Base-by-base conservation (phyloP, 2,329 filamentous ascomycete species). In the Xylariomycetidae sp. region DNA sequence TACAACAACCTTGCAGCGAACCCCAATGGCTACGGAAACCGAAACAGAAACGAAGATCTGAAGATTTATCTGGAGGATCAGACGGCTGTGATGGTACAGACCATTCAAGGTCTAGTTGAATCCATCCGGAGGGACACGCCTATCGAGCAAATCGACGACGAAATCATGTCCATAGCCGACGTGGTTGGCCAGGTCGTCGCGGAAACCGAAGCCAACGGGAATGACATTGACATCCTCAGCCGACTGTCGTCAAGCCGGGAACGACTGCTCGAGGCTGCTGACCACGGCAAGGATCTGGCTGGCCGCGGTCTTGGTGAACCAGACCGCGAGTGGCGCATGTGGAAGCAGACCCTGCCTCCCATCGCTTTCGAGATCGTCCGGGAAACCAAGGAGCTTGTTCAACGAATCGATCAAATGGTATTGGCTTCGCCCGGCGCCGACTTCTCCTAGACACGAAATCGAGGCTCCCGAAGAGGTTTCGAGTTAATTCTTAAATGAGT, bases 311-410 rank as follows among this genome's bases (percentile, higher is more conserved):
- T 67, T 12, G 65, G 67, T 25, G 63, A 74, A 29, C 67, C 68
- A 25, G 67, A 70, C 34, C 63, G 68, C 39, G 69, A 75, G 43
- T 79, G 75, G 75, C 68, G 68, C 42, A 67, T 70, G 51, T 81
- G 82, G 67, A 81, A 74, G 34, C 79, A 82, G 56, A 79, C 76
- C 18, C 63, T 94, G 31, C 85, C 85, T 9, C 85, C 85, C 2
- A 79, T 92, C 46, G 85, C 85, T n/a, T 93, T 93, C 59, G 83
- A 87, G 59, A 82, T 90, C 53, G 86, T 84, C 6, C 72, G 83
- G 39, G 83, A 88, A 59, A 84, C 82, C 32, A 92, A 90, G 65
- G 85, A 85, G 54, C 63, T 86, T 39, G 73, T 77, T 19, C 62
- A 68, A 44, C 54, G 55, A n/a, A 55, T 70, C 9, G 64, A 62